phyloP scores from a whole-genome alignment of 2,329 filamentous ascomycete species.

The Blumeriella jaapii region DNA sequence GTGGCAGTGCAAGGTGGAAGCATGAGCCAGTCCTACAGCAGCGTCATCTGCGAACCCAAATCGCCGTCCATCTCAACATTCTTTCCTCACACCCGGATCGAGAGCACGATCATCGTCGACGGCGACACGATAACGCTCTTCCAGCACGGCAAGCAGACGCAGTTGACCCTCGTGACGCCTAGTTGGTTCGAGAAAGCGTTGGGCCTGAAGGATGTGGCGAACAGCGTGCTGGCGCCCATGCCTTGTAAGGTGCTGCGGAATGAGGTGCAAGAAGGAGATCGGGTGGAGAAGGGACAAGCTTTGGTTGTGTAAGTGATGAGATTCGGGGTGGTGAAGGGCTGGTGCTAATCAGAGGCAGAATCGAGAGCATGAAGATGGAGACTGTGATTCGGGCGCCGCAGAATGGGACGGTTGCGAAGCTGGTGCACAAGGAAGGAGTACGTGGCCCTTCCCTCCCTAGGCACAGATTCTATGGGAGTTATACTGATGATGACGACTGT shows the following conservation, averaged over 20 bases:
- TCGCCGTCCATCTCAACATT: conserved; percentile 51
- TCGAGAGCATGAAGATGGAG: conserved; percentile 88
- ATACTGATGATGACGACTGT: conserved; percentile 11
- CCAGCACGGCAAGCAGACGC: conserved; percentile 51
- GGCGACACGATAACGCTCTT: conserved; percentile 62
- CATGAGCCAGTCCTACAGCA: conserved; percentile 26
- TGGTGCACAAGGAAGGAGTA: conserved; percentile 66
- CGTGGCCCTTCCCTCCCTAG: conserved; percentile 26
- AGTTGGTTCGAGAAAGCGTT: conserved; percentile 81
- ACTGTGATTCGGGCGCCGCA: conserved; percentile 71
- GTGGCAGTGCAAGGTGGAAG: conserved; percentile 37
- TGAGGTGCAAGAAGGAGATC: conserved; percentile 71
- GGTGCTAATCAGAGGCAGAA: conserved; percentile 32
- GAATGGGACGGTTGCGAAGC: conserved; percentile 56
- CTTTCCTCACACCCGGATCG: conserved; percentile 70
- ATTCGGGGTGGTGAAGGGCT: conserved; percentile 24
- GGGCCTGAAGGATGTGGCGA: conserved; percentile 66
- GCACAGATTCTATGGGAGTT: conserved; percentile 6
- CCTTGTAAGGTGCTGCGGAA: conserved; percentile 92
- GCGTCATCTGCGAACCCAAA: conserved; percentile 37
- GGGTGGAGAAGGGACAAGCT: conserved; percentile 73
- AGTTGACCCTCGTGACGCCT: conserved; percentile 48
- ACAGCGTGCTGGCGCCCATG: conserved; percentile 88
- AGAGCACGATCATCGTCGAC: conserved; percentile 63
- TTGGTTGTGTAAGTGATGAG: conserved; percentile 59